phyloP scores from a whole-genome alignment of 768 basidiomycete species.

The Mycena floridula region DNA sequence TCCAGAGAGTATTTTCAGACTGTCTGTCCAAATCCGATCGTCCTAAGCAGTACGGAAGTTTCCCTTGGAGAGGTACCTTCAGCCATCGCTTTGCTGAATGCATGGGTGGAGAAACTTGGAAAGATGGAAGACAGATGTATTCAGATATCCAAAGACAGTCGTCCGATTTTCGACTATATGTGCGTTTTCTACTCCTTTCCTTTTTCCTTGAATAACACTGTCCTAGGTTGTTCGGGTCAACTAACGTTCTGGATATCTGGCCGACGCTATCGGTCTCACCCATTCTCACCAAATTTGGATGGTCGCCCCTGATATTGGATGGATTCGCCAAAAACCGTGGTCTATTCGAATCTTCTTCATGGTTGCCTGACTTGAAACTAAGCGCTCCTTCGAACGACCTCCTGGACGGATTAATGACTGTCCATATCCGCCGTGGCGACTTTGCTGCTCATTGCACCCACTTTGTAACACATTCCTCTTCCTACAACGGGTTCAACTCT shows the following conservation, averaged over 20 bases:
- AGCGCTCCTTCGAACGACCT: neutral
- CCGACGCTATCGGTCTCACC: constrained; percentile 39
- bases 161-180: constrained; percentile 49
- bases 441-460: constrained; percentile 40
- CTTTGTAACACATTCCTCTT: constrained; percentile 31
- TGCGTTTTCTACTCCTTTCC: constrained; percentile 19
- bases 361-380: neutral
- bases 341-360: constrained; percentile 23
- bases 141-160: constrained; percentile 29
- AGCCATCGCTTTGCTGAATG: constrained; percentile 30
- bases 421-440: constrained; percentile 56
- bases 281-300: constrained; percentile 44
- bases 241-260: constrained; percentile 38
- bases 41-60: constrained; percentile 24
- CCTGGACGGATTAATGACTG: constrained; percentile 39
- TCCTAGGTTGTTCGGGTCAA: constrained; percentile 44
- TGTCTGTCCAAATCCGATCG: constrained; percentile 33
- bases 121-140: constrained; percentile 42
- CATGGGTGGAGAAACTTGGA: constrained; percentile 40
- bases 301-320: constrained; percentile 53
- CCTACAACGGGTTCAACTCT: constrained; percentile 47
- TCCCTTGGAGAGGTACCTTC: constrained; percentile 16
- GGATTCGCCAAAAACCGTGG: constrained; percentile 42
- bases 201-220: neutral
- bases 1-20: constrained; percentile 31